Evolutionary conservation across 1,284 basidiomycete species (phyloP).

Genomic region (Entoloma clypeatum): DNA sequence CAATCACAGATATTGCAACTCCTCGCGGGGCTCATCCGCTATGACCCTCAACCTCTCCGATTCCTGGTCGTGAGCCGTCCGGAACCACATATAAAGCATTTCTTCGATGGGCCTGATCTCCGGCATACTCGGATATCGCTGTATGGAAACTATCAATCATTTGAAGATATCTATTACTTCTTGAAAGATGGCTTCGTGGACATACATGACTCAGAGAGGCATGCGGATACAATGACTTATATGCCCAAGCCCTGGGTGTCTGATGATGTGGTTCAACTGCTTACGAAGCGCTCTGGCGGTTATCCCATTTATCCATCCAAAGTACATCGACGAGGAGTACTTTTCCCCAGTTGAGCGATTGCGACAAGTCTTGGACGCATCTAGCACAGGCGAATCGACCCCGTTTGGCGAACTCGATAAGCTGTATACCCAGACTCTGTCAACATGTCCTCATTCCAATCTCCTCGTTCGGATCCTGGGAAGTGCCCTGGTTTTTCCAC

Average conservation of each 20-base stretch:
- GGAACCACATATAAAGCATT: conserved; percentile 15
- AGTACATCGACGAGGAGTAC: conserved; percentile 19
- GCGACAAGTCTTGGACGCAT: conserved; percentile 5
- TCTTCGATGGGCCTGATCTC: conserved; percentile 5
- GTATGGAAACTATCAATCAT: conserved; percentile 7
- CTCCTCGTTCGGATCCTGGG: background rate
- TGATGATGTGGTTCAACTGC: conserved; percentile 7
- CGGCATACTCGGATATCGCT: conserved; percentile 4
- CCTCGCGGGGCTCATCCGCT: background rate
- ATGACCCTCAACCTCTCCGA: conserved; percentile 10
- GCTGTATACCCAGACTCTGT: conserved; percentile 18
- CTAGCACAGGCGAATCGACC: conserved; percentile 9
- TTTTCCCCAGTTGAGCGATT: conserved; percentile 9
- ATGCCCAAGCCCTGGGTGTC: conserved; percentile 18
- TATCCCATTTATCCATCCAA: conserved; percentile 27
- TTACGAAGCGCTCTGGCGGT: conserved; percentile 21
- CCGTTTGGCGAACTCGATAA: conserved; percentile 20
- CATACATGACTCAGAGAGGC: conserved; percentile 3
- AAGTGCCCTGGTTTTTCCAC: background rate
- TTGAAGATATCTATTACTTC: conserved; percentile 12
- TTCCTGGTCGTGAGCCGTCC: conserved; percentile 20
- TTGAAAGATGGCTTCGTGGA: conserved; percentile 9
- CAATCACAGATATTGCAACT: conserved; percentile 1
- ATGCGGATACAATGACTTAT: background rate
- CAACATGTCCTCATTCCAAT: conserved; percentile 17